phyloP scores from a whole-genome alignment of 139 green algal species.

The Pycnococcus provasolii region DNA sequence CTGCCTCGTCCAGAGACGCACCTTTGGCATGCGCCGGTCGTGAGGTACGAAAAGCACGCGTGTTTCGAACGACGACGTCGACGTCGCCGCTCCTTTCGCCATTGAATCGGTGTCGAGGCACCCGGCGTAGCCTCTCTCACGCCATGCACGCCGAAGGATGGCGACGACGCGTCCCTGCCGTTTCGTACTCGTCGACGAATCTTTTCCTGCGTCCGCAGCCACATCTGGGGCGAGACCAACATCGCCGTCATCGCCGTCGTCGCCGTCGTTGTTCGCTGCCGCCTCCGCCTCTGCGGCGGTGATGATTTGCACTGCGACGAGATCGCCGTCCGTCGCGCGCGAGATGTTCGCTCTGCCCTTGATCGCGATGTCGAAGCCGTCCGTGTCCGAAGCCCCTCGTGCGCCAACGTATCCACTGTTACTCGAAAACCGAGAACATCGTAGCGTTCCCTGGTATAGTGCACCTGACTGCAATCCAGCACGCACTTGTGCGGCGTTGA shows the following conservation, averaged over 20 bases:
- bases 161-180: constrained; percentile 30
- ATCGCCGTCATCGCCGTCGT: background rate
- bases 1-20: constrained; percentile 75
- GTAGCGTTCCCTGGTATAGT: background rate
- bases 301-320: too few relatives aligned
- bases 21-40: constrained; percentile 33
- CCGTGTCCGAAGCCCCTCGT: background rate
- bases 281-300: background rate
- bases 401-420: background rate
- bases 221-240: background rate
- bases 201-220: background rate
- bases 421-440: background rate
- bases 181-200: constrained; percentile 13
- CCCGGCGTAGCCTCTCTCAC: constrained; percentile 12
- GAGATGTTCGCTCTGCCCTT: background rate
- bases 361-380: background rate
- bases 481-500: background rate
- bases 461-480: background rate
- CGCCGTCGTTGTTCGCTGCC: background rate
- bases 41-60: constrained; percentile 26
- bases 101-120: constrained; percentile 2
- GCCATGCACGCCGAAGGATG: constrained; percentile 38
- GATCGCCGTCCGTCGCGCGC: constrained; percentile 4
- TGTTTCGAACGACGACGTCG: background rate
- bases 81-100: too few relatives aligned